Evolutionary conservation across 176 grass and related monocot genomes (phyloP).

Genomic region (Dactylis glomerata): DNA sequence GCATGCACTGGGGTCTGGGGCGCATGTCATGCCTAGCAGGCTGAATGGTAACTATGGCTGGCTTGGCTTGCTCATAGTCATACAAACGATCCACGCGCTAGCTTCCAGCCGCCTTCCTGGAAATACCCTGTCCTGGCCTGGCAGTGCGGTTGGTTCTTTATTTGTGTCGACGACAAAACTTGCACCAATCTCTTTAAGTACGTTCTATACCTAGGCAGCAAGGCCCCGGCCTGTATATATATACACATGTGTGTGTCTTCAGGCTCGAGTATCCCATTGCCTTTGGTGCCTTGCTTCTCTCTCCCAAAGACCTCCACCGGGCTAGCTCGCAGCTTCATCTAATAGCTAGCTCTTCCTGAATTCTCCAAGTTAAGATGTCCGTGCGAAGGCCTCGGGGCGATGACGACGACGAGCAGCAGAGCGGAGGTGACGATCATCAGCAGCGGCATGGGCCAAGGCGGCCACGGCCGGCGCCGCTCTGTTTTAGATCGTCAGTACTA

Average conservation of each 20-base stretch:
- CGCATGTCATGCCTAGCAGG: neutral
- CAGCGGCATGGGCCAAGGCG: neutral
- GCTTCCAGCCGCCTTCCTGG: neutral
- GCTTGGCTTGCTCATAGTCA: neutral
- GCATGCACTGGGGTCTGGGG: too few relatives aligned
- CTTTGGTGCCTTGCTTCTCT: neutral
- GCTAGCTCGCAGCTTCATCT: neutral
- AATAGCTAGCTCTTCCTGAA: neutral
- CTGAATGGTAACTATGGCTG: neutral
- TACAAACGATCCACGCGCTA: neutral
- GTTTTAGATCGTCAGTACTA: conserved; percentile 32
- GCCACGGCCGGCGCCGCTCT: neutral
- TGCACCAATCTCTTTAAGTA: neutral
- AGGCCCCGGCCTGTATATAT: neutral
- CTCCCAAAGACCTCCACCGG: neutral
- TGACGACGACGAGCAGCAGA: neutral
- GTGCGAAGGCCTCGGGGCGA: conserved; percentile 9
- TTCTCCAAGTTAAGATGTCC: neutral
- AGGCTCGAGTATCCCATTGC: neutral
- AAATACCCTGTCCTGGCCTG: neutral
- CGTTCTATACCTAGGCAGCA: too few relatives aligned
- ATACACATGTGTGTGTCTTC: neutral
- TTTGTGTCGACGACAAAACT: neutral
- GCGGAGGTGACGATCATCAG: conserved; percentile 8
- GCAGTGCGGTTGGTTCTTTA: neutral